Percentiles rank a stretch among this genome's conserved stretches.
Conservation (phyloP, 2,329 filamentous ascomycete species). For the Fusarium virguliforme region DNA sequence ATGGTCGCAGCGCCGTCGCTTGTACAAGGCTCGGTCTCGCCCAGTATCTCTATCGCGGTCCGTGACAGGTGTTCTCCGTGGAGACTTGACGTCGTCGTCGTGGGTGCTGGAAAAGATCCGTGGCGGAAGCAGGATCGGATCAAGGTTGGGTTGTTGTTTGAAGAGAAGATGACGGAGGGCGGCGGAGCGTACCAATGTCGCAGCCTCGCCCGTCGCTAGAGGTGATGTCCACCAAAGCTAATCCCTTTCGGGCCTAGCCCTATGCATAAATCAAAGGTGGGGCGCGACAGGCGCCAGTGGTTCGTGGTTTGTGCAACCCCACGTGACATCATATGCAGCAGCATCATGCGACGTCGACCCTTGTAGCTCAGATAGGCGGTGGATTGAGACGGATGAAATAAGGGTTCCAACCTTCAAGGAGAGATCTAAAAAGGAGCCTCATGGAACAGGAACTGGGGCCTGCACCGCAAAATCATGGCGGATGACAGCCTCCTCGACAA, state of each 20-base stretch:
- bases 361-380: slow-evolving; percentile 19
- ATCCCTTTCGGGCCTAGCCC: slow-evolving; percentile 38
- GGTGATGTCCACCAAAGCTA: slow-evolving; percentile 45
- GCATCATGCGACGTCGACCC: slow-evolving; percentile 46
- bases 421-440: slow-evolving; percentile 30
- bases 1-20: slow-evolving; percentile 36
- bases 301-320: slow-evolving; percentile 44
- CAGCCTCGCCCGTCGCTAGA: slow-evolving; percentile 51
- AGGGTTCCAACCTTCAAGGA: slow-evolving; percentile 18
- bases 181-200: slow-evolving; percentile 46
- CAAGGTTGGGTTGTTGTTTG: slow-evolving; percentile 45
- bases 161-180: slow-evolving; percentile 47
- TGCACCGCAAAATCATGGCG: slow-evolving; percentile 67
- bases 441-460: slow-evolving; percentile 49
- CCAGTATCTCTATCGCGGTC: slow-evolving; percentile 5
- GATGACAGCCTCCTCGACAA: slow-evolving; percentile 75
- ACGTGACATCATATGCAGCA: slow-evolving; percentile 53
- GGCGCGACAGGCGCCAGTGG: slow-evolving; percentile 9
- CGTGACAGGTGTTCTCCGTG: neutral
- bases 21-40: slow-evolving; percentile 21
- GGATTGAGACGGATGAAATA: slow-evolving; percentile 27
- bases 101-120: slow-evolving; percentile 14
- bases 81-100: neutral
- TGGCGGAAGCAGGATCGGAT: slow-evolving; percentile 20
- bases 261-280: slow-evolving; percentile 49